Conservation (phyloP, 2,329 filamentous ascomycete genomes). For the Cytospora chrysosperma region DNA sequence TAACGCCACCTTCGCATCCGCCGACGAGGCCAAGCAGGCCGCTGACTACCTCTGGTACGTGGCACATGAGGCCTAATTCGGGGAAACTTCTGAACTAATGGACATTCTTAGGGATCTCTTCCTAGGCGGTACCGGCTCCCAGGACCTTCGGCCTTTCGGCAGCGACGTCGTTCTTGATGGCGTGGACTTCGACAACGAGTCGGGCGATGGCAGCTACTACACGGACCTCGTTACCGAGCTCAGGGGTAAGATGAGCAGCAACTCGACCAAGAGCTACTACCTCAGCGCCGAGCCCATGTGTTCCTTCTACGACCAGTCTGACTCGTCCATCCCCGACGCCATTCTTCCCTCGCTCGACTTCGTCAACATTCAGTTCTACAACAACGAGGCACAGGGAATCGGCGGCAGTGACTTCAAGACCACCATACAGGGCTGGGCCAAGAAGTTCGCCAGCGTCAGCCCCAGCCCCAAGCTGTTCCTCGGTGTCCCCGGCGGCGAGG, state of each 20-base stretch:
- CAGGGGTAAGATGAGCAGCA: constrained; percentile 2
- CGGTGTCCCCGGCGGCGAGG: constrained; percentile 10
- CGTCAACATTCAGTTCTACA: constrained; percentile 22
- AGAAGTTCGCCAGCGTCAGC: constrained; percentile 2
- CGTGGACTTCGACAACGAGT: constrained; percentile 18
- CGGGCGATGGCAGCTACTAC: constrained; percentile 4
- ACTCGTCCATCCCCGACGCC: constrained; percentile 10
- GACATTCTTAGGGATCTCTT: constrained; percentile 7
- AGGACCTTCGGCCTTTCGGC: constrained; percentile 16
- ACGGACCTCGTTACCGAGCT: constrained; percentile 12
- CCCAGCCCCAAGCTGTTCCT: constrained; percentile 20
- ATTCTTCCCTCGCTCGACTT: constrained; percentile 13
- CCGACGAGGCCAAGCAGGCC: constrained; percentile 8
- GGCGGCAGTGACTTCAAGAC: constrained; percentile 8
- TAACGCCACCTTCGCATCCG: constrained; percentile 1
- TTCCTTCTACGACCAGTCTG: not conserved
- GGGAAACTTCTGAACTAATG: too few relatives aligned
- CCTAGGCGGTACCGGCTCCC: constrained; percentile 12
- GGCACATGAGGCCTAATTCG: not conserved
- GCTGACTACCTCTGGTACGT: constrained; percentile 20
- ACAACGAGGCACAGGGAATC: constrained; percentile 10
- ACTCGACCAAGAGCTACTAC: constrained; percentile 6
- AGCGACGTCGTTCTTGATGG: constrained; percentile 13
- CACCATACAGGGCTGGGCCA: constrained; percentile 11
- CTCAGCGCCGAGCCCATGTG: constrained; percentile 16